A percentile compares a stretch with the other conserved stretches of the same genome.
Evolutionary conservation across 2,329 filamentous ascomycete species (phyloP).

Genomic region (Emergomyces africanus): DNA sequence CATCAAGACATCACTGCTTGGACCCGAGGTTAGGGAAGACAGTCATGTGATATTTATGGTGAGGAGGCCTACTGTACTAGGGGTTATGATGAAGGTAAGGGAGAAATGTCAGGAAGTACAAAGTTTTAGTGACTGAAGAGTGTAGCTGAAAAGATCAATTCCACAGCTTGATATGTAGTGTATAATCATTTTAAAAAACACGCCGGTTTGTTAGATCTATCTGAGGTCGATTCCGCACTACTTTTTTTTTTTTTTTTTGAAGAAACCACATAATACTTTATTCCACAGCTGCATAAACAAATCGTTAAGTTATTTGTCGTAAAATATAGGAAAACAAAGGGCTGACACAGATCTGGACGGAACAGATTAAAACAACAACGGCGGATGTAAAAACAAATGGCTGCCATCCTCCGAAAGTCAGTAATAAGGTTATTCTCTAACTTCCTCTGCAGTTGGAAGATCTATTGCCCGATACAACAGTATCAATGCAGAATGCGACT

Average conservation of each 20-base stretch:
- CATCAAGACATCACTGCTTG: too few species aligned
- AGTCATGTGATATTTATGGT: background rate
- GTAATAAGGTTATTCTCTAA: conserved; percentile 8
- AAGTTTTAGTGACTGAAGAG: background rate
- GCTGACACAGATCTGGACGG: background rate
- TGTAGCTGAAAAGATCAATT: background rate
- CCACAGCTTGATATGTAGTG: background rate
- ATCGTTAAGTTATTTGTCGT: background rate
- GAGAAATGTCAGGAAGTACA: background rate
- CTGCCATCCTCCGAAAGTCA: conserved; percentile 10
- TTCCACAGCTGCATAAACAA: background rate
- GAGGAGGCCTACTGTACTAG: too few species aligned
- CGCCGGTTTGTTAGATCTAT: background rate
- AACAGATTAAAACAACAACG: background rate
- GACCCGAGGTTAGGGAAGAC: background rate
- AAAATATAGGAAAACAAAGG: background rate
- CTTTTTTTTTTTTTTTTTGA: background rate
- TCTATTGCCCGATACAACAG: conserved; percentile 39
- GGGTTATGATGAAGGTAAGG: too few species aligned
- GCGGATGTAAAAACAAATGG: background rate
- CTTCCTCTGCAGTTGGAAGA: conserved; percentile 31
- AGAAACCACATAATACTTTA: too few species aligned
- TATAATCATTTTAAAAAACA: background rate
- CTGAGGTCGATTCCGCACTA: background rate
- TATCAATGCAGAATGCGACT: conserved; percentile 39